Base-by-base conservation (phyloP, 345 rosid species). In the Sisymbrium irio region DNA sequence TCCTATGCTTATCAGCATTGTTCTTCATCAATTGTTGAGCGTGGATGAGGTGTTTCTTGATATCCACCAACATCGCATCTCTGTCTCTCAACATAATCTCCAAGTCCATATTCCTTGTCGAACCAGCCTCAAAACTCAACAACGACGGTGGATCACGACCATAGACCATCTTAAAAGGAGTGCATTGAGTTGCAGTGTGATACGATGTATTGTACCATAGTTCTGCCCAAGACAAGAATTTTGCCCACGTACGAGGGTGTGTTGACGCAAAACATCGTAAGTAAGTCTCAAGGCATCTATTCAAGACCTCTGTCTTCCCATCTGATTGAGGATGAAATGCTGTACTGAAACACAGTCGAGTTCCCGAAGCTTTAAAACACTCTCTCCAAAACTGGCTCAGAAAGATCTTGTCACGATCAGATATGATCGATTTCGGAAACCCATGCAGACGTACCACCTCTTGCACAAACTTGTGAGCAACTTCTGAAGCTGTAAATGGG, bases 281-380 rank as follows among this genome's bases (percentile, higher is more conserved):
- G 5, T 11, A 50, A 0, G 55, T 19, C 4, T 50, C 55, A 1
- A 50, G 3, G 0, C 28, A 20, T 0, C 30, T 2, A 4, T 20
- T 50, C 37, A 85, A 58, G 0, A 85, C 78, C 18, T 64, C 28
- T 0, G 14, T 50, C 9, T 50, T 6, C 0, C 53, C 25, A 9
- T 47, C 27, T 1, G 13, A 1, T 8, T 47, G 53, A 5, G 53
- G 53, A 1, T 18, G 53, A 1, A 5, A 47, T 0, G 55, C 28
- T 0, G 30, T 50, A 4, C 30, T 50, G 7, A 1, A 50, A 0
- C 1, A 3, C 2, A 19, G 13, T 1, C 4, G 3, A 1, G 55
- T 50, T 0, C 30, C 30, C 0, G 7, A 14, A 3, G 3, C 0
- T 1, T 20, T 20, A 2, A 50, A 50, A 0, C 0, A 1, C 3